Evolutionary conservation across 2,329 filamentous ascomycete genomes (phyloP).

Genomic region (Botryotinia narcissicola): DNA sequence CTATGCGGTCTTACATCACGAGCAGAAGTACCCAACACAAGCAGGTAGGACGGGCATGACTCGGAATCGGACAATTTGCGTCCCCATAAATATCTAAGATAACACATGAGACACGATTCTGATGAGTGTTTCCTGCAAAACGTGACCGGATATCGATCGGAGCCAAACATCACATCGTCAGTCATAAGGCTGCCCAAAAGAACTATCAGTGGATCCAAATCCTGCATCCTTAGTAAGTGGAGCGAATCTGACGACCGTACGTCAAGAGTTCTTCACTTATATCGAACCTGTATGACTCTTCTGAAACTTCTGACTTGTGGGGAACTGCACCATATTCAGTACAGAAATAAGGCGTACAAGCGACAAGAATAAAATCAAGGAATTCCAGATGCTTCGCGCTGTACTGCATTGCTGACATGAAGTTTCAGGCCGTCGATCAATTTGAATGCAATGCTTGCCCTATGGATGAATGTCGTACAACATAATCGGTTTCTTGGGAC

Average conservation of each 20-base stretch:
- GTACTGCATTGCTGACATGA: background rate
- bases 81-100: background rate
- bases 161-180: background rate
- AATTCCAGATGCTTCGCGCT: background rate
- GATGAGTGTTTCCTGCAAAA: background rate
- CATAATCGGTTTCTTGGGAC: background rate
- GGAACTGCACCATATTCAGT: background rate
- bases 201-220: background rate
- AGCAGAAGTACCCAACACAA: background rate
- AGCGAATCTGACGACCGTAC: background rate
- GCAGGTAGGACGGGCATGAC: background rate
- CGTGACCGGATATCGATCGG: background rate
- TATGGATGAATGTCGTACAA: background rate
- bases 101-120: background rate
- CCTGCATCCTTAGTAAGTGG: background rate
- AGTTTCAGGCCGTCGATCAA: background rate
- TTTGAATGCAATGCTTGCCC: background rate
- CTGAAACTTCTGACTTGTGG: background rate
- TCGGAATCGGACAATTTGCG: background rate
- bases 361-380: background rate
- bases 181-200: background rate
- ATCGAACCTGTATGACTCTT: background rate
- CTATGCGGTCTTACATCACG: background rate
- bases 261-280: background rate
- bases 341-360: background rate